These are phyloP conservation scores for Lagenidium giganteum DNA, from an alignment of 352 stramenopile genomes.

Conservation along the genomic window DNA sequence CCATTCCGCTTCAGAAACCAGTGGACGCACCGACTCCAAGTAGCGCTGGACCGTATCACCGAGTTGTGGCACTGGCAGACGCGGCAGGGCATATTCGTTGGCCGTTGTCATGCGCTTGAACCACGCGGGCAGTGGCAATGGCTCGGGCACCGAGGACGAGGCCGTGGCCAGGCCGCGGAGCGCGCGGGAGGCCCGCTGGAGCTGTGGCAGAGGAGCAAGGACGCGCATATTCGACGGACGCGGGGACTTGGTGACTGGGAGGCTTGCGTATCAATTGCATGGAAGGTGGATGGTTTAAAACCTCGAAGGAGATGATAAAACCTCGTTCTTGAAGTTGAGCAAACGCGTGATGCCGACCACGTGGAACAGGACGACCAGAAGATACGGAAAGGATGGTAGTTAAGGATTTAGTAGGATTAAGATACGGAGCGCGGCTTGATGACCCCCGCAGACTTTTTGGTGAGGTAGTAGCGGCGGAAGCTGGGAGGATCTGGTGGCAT, in stretches of 20 bases:
- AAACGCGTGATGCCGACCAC: constrained; percentile 13
- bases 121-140: constrained; percentile 20
- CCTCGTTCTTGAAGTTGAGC: constrained; percentile 22
- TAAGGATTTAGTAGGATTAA: constrained; percentile 2
- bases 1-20: constrained; percentile 45
- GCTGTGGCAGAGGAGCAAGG: constrained; percentile 6
- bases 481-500: constrained; percentile 1
- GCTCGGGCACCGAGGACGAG: neutral
- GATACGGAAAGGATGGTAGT: neutral
- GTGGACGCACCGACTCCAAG: constrained; percentile 37
- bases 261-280: neutral
- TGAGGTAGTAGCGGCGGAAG: constrained; percentile 23
- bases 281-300: constrained; percentile 16
- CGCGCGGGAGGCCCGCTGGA: constrained; percentile 10
- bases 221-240: constrained; percentile 13
- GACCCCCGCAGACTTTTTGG: constrained; percentile 3
- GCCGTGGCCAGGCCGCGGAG: constrained; percentile 4
- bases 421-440: constrained; percentile 1
- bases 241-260: constrained; percentile 1
- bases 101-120: constrained; percentile 31
- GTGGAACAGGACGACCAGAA: neutral
- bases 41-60: constrained; percentile 75
- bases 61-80: constrained; percentile 71
- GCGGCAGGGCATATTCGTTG: constrained; percentile 34
- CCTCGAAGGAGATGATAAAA: constrained; percentile 16